Base-by-base conservation (phyloP, 2,329 filamentous ascomycete genomes). In the Chaetomiaceae sp. region DNA sequence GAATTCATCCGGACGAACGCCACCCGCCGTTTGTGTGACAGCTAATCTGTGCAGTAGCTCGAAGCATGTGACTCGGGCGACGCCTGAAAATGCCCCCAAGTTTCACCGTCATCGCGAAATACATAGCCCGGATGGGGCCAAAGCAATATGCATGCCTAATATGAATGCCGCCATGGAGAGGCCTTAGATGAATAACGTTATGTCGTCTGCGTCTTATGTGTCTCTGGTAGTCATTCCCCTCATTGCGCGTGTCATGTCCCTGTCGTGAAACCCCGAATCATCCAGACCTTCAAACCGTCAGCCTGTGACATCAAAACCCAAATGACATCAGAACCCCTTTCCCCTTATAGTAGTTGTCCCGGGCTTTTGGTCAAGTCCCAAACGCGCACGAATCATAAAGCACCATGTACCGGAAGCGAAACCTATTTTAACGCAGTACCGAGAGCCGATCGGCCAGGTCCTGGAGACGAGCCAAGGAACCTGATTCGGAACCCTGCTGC, bases 391-490 rank as follows among this genome's bases (percentile, higher is more conserved):
- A 30, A 29, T 32, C 23, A 34, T 47, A 34, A 38, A 21, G 16
- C 1, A 10, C n/a, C 16, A 27, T 37, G 34, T 18, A 21, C 9
- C 27, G 5, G 2, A 5, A 29, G 10, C n/a, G 4, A 6, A 32
- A 5, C 9, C 7, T 41, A 5, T 16, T 21, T 49, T 23, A 58
- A 21, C 54, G 38, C 34, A 50, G 45, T 8, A 33, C 40, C 54
- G 72, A 66, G 2, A 75, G 61, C 54, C 71, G 69, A 29, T 69
- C 66, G 2, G 71, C 69, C 36, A 75, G 66, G 11, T 65, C 64
- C 57, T 72, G 67, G n/a, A 75, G 66, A 18, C 70, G 67, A 29
- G 67, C 66, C 10, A 69, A 64, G 27, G 71, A 72, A 11, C 66
- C 66, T 13, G 64, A 65, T 21, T 66, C 63, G 13, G 64, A 62